Conservation (phyloP, 352 stramenopile genomes). For the Pythium dissotocum region DNA sequence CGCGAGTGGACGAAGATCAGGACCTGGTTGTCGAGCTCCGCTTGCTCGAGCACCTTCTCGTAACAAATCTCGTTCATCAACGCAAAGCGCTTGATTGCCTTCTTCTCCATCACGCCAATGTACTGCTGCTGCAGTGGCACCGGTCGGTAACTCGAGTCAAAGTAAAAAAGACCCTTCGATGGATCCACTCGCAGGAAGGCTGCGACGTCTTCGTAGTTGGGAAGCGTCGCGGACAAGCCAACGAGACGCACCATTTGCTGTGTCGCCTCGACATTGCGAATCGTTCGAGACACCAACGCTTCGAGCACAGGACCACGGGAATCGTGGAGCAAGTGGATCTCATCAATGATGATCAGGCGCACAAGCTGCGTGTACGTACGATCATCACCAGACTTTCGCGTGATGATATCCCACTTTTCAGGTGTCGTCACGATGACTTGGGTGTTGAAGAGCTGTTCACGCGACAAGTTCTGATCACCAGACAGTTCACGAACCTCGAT, state of each 20-base stretch:
- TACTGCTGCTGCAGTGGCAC: constrained; percentile 99
- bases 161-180: constrained; percentile 98
- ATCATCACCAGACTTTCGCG: constrained; percentile 96
- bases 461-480: constrained; percentile 97
- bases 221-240: constrained; percentile 97
- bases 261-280: constrained; percentile 97
- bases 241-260: constrained; percentile 97
- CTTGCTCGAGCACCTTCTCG: constrained; percentile 96
- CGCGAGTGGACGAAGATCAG: constrained; percentile 99
- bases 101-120: constrained; percentile 99
- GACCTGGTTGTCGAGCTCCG: constrained; percentile 95
- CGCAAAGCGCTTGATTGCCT: constrained; percentile 98
- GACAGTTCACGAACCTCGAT: constrained; percentile 97
- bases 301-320: constrained; percentile 98
- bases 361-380: constrained; percentile 98
- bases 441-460: constrained; percentile 97
- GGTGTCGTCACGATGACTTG: constrained; percentile 99
- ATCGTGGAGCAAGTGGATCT: constrained; percentile 99
- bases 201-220: constrained; percentile 99
- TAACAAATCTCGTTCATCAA: constrained; percentile 99
- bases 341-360: constrained; percentile 99
- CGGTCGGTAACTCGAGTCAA: constrained; percentile 98
- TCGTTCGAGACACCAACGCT: constrained; percentile 96
- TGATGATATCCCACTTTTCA: constrained; percentile 99
- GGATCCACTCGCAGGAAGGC: constrained; percentile 98